Evolutionary conservation across 78 protist genomes (phyloP).

Genomic region (Polysphondylium violaceum): DNA sequence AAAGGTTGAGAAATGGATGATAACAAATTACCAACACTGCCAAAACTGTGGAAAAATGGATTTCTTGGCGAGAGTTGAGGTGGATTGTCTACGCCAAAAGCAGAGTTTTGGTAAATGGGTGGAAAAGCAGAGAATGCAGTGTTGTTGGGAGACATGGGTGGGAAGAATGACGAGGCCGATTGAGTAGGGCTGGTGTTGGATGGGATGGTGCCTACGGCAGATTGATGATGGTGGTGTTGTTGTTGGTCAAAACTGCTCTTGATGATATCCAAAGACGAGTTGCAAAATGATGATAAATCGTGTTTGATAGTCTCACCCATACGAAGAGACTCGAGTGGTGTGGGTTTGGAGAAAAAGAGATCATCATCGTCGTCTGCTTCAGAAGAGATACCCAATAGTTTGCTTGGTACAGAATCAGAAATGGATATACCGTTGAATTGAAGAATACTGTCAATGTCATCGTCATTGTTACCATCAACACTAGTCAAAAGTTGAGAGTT

Average conservation of each 20-base stretch:
- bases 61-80: neutral
- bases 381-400: too few species aligned
- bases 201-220: neutral
- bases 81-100: too few species aligned
- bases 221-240: neutral
- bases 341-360: too few species aligned
- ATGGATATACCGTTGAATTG: too few species aligned
- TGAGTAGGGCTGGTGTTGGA: neutral
- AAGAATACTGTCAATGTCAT: conserved; percentile 26
- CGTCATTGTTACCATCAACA: conserved; percentile 6
- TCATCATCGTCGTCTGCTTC: too few species aligned
- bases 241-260: conserved; percentile 18
- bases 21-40: neutral
- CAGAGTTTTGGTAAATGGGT: too few species aligned
- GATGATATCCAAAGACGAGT: neutral
- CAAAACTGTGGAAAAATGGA: neutral
- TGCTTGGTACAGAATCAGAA: too few species aligned
- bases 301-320: too few species aligned
- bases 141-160: neutral
- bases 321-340: too few species aligned
- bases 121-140: neutral
- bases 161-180: neutral
- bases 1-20: neutral
- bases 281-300: neutral
- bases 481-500: too few species aligned